Percentiles rank a stretch among this genome's conserved stretches.
These are phyloP conservation scores for Aureobasidium zeae DNA, from an alignment of 2,329 filamentous ascomycete genomes.

Conservation along the genomic window DNA sequence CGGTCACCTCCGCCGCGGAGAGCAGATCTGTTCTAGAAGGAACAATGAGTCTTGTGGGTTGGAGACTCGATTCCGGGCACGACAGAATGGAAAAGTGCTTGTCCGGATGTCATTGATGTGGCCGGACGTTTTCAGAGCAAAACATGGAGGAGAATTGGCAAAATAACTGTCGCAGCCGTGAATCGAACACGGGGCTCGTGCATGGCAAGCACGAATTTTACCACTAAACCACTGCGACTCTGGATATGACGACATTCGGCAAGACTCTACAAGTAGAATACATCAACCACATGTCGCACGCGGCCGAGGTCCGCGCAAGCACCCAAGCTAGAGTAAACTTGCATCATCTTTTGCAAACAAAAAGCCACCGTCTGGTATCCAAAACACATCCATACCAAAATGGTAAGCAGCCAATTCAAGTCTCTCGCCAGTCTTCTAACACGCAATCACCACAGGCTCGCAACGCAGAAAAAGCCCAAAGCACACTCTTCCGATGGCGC, in stretches of 20 bases:
- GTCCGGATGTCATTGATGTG: not conserved
- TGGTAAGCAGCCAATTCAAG: not conserved
- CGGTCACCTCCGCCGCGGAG: not conserved
- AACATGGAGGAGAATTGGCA: not conserved
- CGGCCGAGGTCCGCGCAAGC: not conserved
- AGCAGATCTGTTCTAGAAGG: not conserved
- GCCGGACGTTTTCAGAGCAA: not conserved
- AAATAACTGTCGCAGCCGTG: slow-evolving; percentile 14
- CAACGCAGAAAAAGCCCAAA: slow-evolving; percentile 81
- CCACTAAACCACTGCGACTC: slow-evolving; percentile 15
- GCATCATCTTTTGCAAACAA: not conserved
- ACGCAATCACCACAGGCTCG: slow-evolving; percentile 55
- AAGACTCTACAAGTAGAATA: too few species aligned
- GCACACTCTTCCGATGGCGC: slow-evolving; percentile 89
- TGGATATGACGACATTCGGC: too few species aligned
- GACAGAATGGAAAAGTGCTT: not conserved
- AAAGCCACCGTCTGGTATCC: not conserved
- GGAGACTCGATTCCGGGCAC: too few species aligned
- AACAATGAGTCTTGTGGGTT: not conserved
- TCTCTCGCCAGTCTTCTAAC: not conserved
- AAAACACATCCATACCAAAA: not conserved
- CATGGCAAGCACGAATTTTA: slow-evolving; percentile 16
- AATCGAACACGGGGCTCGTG: slow-evolving; percentile 16
- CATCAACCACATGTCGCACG: too few species aligned
- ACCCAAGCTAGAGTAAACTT: not conserved